Evolutionary conservation across 2,329 filamentous ascomycete genomes (phyloP), one percentile per base, ranked within the genome.

Genomic region (Grosmannia clavigera): DNA sequence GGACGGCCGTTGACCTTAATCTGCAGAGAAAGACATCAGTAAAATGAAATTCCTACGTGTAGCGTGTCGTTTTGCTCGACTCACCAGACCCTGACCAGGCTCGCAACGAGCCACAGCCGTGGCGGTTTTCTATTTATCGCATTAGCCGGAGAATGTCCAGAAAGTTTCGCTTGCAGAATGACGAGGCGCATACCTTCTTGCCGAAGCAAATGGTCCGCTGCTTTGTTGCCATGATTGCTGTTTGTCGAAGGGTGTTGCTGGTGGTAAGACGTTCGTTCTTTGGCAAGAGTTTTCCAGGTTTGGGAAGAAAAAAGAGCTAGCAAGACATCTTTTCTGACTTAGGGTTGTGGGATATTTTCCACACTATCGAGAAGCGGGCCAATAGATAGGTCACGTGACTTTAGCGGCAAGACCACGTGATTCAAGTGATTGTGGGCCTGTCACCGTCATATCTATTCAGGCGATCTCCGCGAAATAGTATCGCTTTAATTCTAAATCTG

Each of bases 1-100:
- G 94, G 94, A 77, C 90, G 89, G 80, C 94, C 94, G 84, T 97
- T 99, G 80, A 96, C 94, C 84, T 95, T 96, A 81, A 99, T 61
- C 61, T 64, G 31, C 11, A 60, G 29, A 56, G 1, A 55, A 40
- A 43, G 3, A 12, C 40, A n/a, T 55, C 55, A 35, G 25, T 19
- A 56, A 14, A 56, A n/a, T 35, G 31, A 14, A 31, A 5, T 27
- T 25, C 12, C 12, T 5, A 22, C 2, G 11, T 5, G 5, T 12
- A 11, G 4, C 22, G 9, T n/a, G 0, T 5, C 16, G 40, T n/a
- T 38, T 11, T 33, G 31, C 19, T n/a, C 2, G 11, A 38, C 63
- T 57, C 55, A 63, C 85, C 72, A 97, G 86, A 78, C 94, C 94
- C 68, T 72, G 68, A 64, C 71, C 71, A 54, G 61, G 59, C 59